Evolutionary conservation across 2,329 filamentous ascomycete species (phyloP).

Genomic region (Paecilomyces variotii): DNA sequence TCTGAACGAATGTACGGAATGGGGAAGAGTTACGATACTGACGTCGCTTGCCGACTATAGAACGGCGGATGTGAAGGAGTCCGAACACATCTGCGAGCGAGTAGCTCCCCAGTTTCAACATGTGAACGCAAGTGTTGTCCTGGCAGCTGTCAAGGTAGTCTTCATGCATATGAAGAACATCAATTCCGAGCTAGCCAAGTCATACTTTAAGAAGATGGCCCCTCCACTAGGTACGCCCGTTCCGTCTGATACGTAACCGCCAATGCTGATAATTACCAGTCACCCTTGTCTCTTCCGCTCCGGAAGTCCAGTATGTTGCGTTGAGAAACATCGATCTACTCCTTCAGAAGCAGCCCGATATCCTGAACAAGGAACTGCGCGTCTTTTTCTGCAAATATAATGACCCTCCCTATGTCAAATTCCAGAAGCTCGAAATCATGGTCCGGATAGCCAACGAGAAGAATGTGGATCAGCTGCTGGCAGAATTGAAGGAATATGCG

Average conservation of each 20-base stretch:
- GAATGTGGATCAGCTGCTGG: slow-evolving; percentile 89
- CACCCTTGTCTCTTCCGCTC: slow-evolving; percentile 87
- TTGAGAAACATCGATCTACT: slow-evolving; percentile 92
- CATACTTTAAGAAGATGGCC: slow-evolving; percentile 97
- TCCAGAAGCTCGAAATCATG: slow-evolving; percentile 98
- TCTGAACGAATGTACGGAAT: slow-evolving; percentile 96
- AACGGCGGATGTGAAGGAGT: slow-evolving; percentile 82
- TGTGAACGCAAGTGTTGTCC: slow-evolving; percentile 91
- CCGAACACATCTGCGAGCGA: slow-evolving; percentile 95
- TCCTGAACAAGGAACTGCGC: slow-evolving; percentile 91
- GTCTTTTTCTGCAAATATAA: slow-evolving; percentile 99
- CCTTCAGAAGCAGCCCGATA: slow-evolving; percentile 90
- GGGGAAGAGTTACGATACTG: slow-evolving; percentile 91
- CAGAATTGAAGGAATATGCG: slow-evolving; percentile 94
- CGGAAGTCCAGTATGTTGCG: slow-evolving; percentile 97
- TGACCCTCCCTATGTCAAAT: slow-evolving; percentile 92
- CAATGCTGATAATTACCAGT: slow-evolving; percentile 48
- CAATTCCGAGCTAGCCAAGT: slow-evolving; percentile 66
- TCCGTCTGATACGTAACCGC: background rate
- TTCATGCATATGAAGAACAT: slow-evolving; percentile 92
- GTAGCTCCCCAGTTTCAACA: slow-evolving; percentile 97
- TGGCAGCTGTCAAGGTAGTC: slow-evolving; percentile 96
- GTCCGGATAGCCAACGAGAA: slow-evolving; percentile 96
- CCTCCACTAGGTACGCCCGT: slow-evolving; percentile 69
- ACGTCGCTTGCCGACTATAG: slow-evolving; percentile 84